Evolutionary conservation across 2,329 filamentous ascomycete species (phyloP).

Genomic region (Cylindrodendrum hubeiense): DNA sequence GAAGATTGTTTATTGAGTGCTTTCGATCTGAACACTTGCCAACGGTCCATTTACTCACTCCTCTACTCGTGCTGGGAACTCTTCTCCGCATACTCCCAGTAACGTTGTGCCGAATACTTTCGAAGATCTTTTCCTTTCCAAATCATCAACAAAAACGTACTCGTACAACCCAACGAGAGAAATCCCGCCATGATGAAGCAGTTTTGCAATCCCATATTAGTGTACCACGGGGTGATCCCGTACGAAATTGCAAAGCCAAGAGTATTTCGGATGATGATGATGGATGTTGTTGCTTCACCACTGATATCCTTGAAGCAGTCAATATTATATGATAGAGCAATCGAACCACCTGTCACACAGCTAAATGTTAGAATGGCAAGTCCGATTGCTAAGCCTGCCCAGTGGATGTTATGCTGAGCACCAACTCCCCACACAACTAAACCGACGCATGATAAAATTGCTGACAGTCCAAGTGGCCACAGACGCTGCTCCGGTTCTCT

Average conservation of each 20-base stretch:
- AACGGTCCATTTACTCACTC: too few relatives aligned
- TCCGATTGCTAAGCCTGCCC: constrained; percentile 49
- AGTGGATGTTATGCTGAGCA: constrained; percentile 48
- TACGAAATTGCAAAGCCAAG: constrained; percentile 39
- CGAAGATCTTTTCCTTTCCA: constrained; percentile 45
- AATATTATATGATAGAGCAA: constrained; percentile 49
- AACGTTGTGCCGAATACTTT: constrained; percentile 19
- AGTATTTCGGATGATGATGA: constrained; percentile 48
- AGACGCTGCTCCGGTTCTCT: constrained; percentile 51
- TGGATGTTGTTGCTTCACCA: constrained; percentile 42
- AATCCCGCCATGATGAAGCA: constrained; percentile 49
- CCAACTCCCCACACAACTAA: constrained; percentile 64
- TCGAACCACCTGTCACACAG: constrained; percentile 45
- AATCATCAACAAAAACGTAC: constrained; percentile 47
- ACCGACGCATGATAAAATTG: constrained; percentile 54
- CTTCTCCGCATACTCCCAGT: neutral
- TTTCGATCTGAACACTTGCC: too few relatives aligned
- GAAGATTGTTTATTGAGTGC: too few relatives aligned
- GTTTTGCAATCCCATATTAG: constrained; percentile 47
- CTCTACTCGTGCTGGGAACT: too few relatives aligned
- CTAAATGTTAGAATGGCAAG: constrained; percentile 49
- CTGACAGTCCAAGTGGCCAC: constrained; percentile 48
- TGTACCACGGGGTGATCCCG: constrained; percentile 51
- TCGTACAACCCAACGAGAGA: constrained; percentile 40
- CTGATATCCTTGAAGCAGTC: constrained; percentile 51